Evolutionary conservation across 108 stramenopile species (phyloP).

Genomic region (Nitzschia putrida): DNA sequence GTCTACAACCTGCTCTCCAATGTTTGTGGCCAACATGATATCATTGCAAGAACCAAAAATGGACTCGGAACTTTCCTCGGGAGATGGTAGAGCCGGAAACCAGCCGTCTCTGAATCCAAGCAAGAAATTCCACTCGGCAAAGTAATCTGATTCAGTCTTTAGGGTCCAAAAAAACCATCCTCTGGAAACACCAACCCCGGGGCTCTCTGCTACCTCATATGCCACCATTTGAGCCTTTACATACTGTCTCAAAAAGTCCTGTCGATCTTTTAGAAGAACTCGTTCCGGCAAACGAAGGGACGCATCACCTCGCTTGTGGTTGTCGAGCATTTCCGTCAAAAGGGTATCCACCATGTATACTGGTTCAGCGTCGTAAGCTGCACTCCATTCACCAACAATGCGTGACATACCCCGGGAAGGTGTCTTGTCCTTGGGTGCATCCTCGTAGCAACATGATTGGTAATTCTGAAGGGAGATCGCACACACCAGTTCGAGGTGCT

Average conservation of each 20-base stretch:
- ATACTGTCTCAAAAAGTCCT: slow-evolving; percentile 55
- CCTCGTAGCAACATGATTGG: slow-evolving; percentile 56
- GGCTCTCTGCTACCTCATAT: slow-evolving; percentile 43
- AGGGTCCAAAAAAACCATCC: slow-evolving; percentile 80
- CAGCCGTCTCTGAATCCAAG: slow-evolving; percentile 69
- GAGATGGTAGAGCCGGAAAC: slow-evolving; percentile 46
- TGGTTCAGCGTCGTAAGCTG: slow-evolving; percentile 48
- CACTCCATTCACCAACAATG: slow-evolving; percentile 71
- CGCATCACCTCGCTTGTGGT: slow-evolving; percentile 20
- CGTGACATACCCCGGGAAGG: slow-evolving; percentile 46
- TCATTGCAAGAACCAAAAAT: slow-evolving; percentile 58
- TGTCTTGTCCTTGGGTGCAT: slow-evolving; percentile 34
- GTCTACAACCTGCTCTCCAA: slow-evolving; percentile 44
- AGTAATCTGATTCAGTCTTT: slow-evolving; percentile 63
- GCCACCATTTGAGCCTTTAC: slow-evolving; percentile 71
- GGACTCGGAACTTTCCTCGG: slow-evolving; percentile 19
- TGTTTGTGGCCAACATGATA: slow-evolving; percentile 44
- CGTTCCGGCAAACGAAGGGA: slow-evolving; percentile 30
- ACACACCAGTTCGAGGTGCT: slow-evolving; percentile 67
- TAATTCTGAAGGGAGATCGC: slow-evolving; percentile 33
- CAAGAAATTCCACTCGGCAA: slow-evolving; percentile 78
- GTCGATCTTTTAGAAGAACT: slow-evolving; percentile 30
- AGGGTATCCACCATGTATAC: slow-evolving; percentile 29
- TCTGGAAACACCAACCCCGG: slow-evolving; percentile 25
- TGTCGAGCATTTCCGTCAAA: slow-evolving; percentile 38